A percentile compares a stretch with the other conserved stretches of the same genome.
Evolutionary conservation across 495 filamentous ascomycete genomes (phyloP).

Genomic region (Daldinia childiae): DNA sequence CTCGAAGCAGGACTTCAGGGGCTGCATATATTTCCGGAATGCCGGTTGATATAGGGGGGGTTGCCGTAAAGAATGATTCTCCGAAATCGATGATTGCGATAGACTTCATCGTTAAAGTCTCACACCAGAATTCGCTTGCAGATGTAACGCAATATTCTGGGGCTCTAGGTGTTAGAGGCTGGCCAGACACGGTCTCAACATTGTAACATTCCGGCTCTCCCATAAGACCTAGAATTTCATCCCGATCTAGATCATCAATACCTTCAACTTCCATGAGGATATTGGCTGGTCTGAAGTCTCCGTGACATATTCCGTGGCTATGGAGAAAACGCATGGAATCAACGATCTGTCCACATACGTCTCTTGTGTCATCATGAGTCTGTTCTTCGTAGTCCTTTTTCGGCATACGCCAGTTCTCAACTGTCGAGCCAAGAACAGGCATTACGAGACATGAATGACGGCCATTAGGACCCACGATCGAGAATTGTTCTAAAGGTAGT

Average conservation of each 20-base stretch:
- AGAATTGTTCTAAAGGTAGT: slow-evolving; percentile 47
- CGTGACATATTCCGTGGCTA: slow-evolving; percentile 40
- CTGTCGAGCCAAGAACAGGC: slow-evolving; percentile 17
- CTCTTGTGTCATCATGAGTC: slow-evolving; percentile 5
- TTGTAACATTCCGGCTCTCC: not conserved
- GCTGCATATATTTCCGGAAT: slow-evolving; percentile 33
- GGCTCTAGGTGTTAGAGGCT: slow-evolving; percentile 2
- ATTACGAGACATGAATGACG: slow-evolving; percentile 50
- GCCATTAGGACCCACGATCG: slow-evolving; percentile 52
- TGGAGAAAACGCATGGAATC: slow-evolving; percentile 39
- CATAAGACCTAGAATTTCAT: slow-evolving; percentile 21
- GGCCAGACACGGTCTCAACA: slow-evolving; percentile 9
- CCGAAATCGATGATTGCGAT: slow-evolving; percentile 46
- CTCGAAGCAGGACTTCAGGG: slow-evolving; percentile 38
- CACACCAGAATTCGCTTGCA: not conserved
- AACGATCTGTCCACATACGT: slow-evolving; percentile 40
- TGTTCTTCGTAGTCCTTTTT: not conserved
- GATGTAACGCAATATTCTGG: slow-evolving; percentile 38
- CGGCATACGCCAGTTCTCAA: not conserved
- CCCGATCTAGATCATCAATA: slow-evolving; percentile 30
- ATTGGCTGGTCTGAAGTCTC: slow-evolving; percentile 42
- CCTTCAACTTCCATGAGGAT: slow-evolving; percentile 41
- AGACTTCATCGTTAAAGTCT: not conserved
- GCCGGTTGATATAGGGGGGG: slow-evolving; percentile 16
- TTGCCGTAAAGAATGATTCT: slow-evolving; percentile 27